A percentile compares a stretch with the other conserved stretches of the same genome.
These are phyloP conservation scores for Yamadazyma diddensiae DNA, from an alignment of 1,139 yeast genomes.

Conservation along the genomic window DNA sequence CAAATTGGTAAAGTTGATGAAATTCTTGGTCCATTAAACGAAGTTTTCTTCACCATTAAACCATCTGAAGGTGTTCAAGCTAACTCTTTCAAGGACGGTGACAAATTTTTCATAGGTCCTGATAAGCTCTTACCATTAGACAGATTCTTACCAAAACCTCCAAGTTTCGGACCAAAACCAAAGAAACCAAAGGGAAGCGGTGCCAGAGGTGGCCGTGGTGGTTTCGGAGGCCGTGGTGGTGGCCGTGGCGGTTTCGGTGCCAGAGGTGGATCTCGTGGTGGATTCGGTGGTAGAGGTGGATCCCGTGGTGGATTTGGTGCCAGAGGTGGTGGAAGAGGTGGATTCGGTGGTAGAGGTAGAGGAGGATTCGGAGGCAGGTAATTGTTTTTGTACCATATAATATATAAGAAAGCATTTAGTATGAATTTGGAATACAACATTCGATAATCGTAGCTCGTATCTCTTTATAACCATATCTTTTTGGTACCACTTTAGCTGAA, in stretches of 20 bases:
- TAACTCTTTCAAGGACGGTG: constrained; percentile 88
- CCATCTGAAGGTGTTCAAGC: constrained; percentile 97
- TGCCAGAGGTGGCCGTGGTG: constrained; percentile 32
- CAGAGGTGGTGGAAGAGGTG: constrained; percentile 42
- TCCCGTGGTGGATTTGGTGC: constrained; percentile 35
- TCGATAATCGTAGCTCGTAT: constrained; percentile 33
- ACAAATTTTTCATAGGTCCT: constrained; percentile 91
- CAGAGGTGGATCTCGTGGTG: constrained; percentile 26
- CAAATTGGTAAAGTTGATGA: constrained; percentile 98
- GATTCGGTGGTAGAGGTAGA: constrained; percentile 25
- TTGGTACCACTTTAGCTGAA: constrained; percentile 19
- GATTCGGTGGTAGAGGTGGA: constrained; percentile 31
- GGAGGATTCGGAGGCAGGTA: constrained; percentile 19
- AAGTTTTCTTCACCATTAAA: constrained; percentile 93
- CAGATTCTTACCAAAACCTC: constrained; percentile 92
- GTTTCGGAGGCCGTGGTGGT: constrained; percentile 30
- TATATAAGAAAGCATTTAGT: constrained; percentile 1
- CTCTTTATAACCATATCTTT: constrained; percentile 34
- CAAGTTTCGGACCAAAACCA: constrained; percentile 72
- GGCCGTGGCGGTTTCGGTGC: constrained; percentile 45
- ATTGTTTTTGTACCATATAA: constrained; percentile 3
- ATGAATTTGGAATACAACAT: constrained; percentile 25
- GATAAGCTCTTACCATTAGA: constrained; percentile 95
- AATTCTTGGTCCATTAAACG: constrained; percentile 95
- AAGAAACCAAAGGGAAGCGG: constrained; percentile 71